Evolutionary conservation across 179 eudicot species (phyloP).

Genomic region (Spinacia oleracea): DNA sequence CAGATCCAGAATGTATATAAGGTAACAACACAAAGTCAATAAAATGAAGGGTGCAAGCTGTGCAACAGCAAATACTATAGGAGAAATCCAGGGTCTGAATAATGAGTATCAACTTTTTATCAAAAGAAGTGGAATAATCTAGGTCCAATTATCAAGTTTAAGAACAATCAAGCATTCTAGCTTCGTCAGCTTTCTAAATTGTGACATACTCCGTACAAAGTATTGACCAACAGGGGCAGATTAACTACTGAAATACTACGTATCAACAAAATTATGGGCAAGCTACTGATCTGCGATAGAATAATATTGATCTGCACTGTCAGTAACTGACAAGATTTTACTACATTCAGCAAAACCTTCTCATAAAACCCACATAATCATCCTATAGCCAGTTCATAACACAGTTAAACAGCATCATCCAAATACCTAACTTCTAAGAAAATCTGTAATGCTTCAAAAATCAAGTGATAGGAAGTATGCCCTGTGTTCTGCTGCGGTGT

Average conservation of each 20-base stretch:
- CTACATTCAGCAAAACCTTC: background rate
- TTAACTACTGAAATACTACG: background rate
- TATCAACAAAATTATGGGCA: background rate
- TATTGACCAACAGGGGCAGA: background rate
- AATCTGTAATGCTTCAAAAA: background rate
- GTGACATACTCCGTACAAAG: too few species aligned
- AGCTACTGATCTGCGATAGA: background rate
- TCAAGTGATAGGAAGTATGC: conserved; percentile 3
- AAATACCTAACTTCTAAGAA: background rate
- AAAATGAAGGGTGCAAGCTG: background rate
- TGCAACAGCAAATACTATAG: too few species aligned
- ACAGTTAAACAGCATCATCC: background rate
- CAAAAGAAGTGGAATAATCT: background rate
- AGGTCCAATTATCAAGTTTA: conserved; percentile 1
- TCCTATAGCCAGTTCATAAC: background rate
- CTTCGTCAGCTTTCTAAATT: background rate
- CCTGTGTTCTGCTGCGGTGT: background rate
- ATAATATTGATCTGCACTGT: background rate
- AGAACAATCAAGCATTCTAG: background rate
- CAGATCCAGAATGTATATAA: background rate
- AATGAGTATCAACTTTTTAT: background rate
- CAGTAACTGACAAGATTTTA: background rate
- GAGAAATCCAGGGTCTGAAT: background rate
- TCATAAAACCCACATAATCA: background rate
- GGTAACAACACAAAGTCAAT: background rate